phyloP scores from a whole-genome alignment of 208 protist species.

The Acanthamoeba triangularis region DNA sequence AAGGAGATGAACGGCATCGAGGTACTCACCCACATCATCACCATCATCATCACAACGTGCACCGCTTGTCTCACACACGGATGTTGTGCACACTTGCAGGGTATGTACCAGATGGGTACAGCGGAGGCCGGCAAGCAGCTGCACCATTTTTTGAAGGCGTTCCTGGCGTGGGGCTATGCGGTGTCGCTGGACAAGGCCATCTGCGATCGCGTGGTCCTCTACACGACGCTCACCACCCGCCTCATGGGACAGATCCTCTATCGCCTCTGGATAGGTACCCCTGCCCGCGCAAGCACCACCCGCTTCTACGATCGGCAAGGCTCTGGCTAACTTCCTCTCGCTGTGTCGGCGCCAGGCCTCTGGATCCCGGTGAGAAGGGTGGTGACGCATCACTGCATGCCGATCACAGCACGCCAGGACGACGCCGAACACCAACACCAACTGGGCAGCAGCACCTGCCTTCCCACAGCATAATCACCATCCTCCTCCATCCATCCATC shows the following conservation, averaged over 20 bases:
- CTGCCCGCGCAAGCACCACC: no score
- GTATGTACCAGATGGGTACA: conserved; percentile 43
- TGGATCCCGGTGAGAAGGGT: not conserved
- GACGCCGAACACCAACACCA: no score
- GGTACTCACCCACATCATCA: not conserved
- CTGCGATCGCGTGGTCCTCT: conserved; percentile 57
- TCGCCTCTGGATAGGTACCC: conserved; percentile 33
- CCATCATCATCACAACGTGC: not conserved
- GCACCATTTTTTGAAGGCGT: not conserved
- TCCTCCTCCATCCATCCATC: not conserved
- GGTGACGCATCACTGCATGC: not conserved
- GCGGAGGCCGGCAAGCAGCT: conserved; percentile 50
- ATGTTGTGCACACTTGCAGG: not conserved
- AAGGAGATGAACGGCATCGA: conserved; percentile 55
- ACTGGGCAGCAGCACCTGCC: no score
- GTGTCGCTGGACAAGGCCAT: conserved; percentile 33
- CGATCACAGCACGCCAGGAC: not conserved
- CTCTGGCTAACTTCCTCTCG: not conserved
- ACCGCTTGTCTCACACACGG: not conserved
- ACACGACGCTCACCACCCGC: not conserved
- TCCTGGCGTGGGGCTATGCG: not conserved
- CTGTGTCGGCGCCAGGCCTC: not conserved
- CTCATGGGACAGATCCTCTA: conserved; percentile 21
- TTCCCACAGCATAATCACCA: no score
- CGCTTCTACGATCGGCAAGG: no score